A percentile compares a stretch with the other conserved stretches of the same genome.
phyloP scores from a whole-genome alignment of 2,329 filamentous ascomycete genomes.

The Aspergillus sp. region DNA sequence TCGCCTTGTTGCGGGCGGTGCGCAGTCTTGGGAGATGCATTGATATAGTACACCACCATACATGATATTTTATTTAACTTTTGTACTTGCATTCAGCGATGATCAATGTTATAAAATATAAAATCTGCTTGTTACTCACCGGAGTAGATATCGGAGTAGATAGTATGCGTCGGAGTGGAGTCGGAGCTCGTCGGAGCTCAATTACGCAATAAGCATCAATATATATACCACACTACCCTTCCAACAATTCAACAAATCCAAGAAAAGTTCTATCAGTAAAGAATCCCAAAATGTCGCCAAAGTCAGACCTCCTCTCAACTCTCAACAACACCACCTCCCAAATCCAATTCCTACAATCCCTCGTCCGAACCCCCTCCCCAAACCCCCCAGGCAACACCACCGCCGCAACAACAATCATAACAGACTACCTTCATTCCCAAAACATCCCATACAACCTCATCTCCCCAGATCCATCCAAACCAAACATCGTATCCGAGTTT shows the following conservation, averaged over 20 bases:
- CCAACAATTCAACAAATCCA: not conserved
- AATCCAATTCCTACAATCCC: not conserved
- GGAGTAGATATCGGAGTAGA: too few relatives aligned
- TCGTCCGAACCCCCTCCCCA: not conserved
- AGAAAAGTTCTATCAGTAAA: not conserved
- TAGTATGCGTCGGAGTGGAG: not conserved
- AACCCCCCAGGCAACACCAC: not conserved
- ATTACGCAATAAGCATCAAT: not conserved
- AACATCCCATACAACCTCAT: not conserved
- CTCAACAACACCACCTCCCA: not conserved
- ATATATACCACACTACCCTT: not conserved
- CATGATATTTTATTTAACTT: too few relatives aligned
- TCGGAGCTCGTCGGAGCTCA: not conserved
- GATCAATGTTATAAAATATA: too few relatives aligned
- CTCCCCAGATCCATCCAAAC: not conserved
- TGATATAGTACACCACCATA: not conserved
- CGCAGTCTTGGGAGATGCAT: conserved; percentile 67
- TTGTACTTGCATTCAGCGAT: too few relatives aligned
- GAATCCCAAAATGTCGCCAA: not conserved
- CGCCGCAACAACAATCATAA: not conserved
- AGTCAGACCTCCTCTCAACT: not conserved
- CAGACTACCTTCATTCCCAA: not conserved
- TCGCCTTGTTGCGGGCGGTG: conserved; percentile 70
- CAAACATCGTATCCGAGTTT: not conserved
- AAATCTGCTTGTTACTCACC: too few relatives aligned